These are phyloP conservation scores for Cladophialophora chaetospira DNA, from an alignment of 2,329 filamentous ascomycete genomes.

Conservation along the genomic window DNA sequence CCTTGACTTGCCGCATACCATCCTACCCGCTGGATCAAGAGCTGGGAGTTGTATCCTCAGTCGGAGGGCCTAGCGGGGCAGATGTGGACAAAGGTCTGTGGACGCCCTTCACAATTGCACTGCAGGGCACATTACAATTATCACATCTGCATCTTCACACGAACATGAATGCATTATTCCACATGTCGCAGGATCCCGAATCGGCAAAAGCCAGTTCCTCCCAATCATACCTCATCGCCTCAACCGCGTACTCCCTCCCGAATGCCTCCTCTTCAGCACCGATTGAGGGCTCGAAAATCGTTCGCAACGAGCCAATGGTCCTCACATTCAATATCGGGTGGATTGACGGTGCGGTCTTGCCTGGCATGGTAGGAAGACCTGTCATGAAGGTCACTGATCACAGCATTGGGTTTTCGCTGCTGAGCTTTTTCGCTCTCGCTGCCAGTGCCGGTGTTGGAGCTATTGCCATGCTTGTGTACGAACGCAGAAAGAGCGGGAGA, in stretches of 20 bases:
- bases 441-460: conserved; percentile 34
- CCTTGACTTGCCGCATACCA: conserved; percentile 85
- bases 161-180: conserved; percentile 84
- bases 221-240: conserved; percentile 79
- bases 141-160: conserved; percentile 90
- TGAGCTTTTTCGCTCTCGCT: conserved; percentile 33
- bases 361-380: conserved; percentile 34
- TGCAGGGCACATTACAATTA: conserved; percentile 84
- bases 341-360: conserved; percentile 48
- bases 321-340: conserved; percentile 80
- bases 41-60: conserved; percentile 26
- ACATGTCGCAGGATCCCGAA: conserved; percentile 45
- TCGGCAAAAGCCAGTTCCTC: conserved; percentile 43
- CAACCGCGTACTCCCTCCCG: conserved; percentile 77
- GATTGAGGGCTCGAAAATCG: conserved; percentile 62
- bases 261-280: conserved; percentile 51
- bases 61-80: conserved; percentile 25
- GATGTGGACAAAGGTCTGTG: conserved; percentile 52
- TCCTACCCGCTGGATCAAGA: conserved; percentile 62
- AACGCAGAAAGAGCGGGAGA: conserved; percentile 32
- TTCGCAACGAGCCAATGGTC: conserved; percentile 84
- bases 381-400: conserved; percentile 31
- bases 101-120: conserved; percentile 82
- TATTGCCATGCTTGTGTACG: conserved; percentile 33
- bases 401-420: conserved; percentile 32